Base-by-base conservation (phyloP, 2,329 filamentous ascomycete species). In the Volutella citrinella region DNA sequence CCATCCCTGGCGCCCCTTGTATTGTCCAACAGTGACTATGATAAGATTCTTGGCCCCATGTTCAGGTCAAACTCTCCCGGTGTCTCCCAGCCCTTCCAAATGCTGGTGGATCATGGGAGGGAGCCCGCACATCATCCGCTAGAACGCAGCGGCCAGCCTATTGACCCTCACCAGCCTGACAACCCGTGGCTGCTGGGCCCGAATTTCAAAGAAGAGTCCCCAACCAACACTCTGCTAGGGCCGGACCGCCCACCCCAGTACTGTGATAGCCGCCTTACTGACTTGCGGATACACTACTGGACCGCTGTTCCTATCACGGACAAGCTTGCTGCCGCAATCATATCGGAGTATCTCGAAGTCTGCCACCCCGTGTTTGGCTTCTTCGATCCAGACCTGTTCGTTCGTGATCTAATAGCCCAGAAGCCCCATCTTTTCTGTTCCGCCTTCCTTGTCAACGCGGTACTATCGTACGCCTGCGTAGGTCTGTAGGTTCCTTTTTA, bases 331-430 rank as follows among this genome's bases (percentile, higher is more conserved):
- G 58, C 56, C 1, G 38, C 43, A 12, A 45, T 51, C 15, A 52
- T 64, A 7, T 61, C 58, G 0, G 35, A 55, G 3, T 64, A 62
- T 22, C 43, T 63, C 2, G 37, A 43, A 27, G 56, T 55, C 6
- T 57, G 63, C 8, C 56, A 64, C 28, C 57, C 59, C 1, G 45
- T 64, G 1, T 45, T 64, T 6, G 60, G 58, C 4, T 34, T 59
- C 2, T 65, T 65, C 26, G 51, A 61, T 18, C 40, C 61, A 0
- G n/a, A 49, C 18, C 46, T 61, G 3, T 60, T 65, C 27, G 40
- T 64, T 19, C 30, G 38, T 8, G 57, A 63, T 33, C 42, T 65
- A 4, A 37, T 63, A 8, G 26, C 40, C 18, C 42, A 41, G 6
- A 32, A 27, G 17, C 33, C 41, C 6, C 38, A 42, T 1, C n/a